Evolutionary conservation across 106 monocot genomes (phyloP).

Genomic region (Ottelia alismoides): DNA sequence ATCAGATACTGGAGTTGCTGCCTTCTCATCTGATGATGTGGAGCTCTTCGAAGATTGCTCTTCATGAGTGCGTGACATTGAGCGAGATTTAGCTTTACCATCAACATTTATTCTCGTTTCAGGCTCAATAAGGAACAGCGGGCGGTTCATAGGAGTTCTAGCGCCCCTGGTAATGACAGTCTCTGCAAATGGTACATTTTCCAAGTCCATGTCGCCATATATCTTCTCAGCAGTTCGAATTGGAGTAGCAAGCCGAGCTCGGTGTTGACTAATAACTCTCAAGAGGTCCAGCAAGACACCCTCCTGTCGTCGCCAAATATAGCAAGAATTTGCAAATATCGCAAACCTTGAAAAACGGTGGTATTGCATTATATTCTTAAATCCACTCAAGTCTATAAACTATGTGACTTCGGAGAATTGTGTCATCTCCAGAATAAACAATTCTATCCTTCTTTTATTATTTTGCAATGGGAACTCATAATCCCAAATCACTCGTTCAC

Average conservation of each 20-base stretch:
- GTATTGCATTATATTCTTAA: too few species aligned
- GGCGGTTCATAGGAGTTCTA: conserved; percentile 1
- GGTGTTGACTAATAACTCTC: conserved; percentile 22
- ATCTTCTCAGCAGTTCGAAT: conserved; percentile 23
- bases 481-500: too few species aligned
- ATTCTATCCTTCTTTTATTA: too few species aligned
- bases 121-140: conserved; percentile 12
- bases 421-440: too few species aligned
- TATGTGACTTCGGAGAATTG: too few species aligned
- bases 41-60: neutral
- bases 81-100: conserved; percentile 3
- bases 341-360: too few species aligned
- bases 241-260: conserved; percentile 25
- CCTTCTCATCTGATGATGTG: neutral
- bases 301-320: too few species aligned
- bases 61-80: neutral
- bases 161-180: conserved; percentile 9
- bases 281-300: conserved; percentile 20
- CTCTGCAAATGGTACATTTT: conserved; percentile 15
- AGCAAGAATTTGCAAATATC: too few species aligned
- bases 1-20: too few species aligned
- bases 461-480: too few species aligned
- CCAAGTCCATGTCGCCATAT: conserved; percentile 14
- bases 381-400: too few species aligned
- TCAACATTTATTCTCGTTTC: conserved; percentile 13